Percentiles rank a stretch among this genome's conserved stretches.
phyloP scores from a whole-genome alignment of 164 flowering plant species.

The Litsea cubeba region DNA sequence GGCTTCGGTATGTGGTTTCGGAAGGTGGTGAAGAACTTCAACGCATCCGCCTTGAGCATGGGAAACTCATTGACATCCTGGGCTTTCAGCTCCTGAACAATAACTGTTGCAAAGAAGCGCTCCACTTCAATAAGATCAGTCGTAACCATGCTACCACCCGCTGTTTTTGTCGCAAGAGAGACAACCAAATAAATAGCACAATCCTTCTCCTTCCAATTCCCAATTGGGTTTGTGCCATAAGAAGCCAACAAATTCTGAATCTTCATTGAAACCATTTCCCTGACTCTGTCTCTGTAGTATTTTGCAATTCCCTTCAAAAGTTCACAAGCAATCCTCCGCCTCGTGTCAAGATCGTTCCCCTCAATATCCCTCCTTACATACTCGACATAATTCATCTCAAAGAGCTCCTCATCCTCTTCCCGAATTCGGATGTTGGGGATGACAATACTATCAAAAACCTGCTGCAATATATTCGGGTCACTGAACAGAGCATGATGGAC shows the following conservation, averaged over 20 bases:
- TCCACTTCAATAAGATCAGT: conserved; percentile 79
- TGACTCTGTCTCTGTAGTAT: conserved; percentile 61
- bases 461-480: conserved; percentile 44
- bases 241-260: conserved; percentile 53
- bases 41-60: conserved; percentile 87
- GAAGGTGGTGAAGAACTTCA: conserved; percentile 83
- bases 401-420: conserved; percentile 93
- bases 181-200: conserved; percentile 95
- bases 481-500: conserved; percentile 72
- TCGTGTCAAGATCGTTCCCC: conserved; percentile 90
- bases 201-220: conserved; percentile 91
- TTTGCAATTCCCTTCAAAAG: conserved; percentile 85
- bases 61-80: conserved; percentile 69
- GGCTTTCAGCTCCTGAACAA: conserved; percentile 74
- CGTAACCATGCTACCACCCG: conserved; percentile 60
- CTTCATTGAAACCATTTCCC: conserved; percentile 48
- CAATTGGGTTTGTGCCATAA: conserved; percentile 55
- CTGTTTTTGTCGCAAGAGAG: conserved; percentile 68
- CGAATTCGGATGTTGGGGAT: conserved; percentile 80
- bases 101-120: conserved; percentile 56
- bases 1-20: conserved; percentile 60
- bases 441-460: conserved; percentile 74
- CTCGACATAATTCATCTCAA: conserved; percentile 91
- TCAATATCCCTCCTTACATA: conserved; percentile 89
- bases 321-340: conserved; percentile 94